Conservation (phyloP, 495 filamentous ascomycete species). For the Trichodelitschia bisporula region DNA sequence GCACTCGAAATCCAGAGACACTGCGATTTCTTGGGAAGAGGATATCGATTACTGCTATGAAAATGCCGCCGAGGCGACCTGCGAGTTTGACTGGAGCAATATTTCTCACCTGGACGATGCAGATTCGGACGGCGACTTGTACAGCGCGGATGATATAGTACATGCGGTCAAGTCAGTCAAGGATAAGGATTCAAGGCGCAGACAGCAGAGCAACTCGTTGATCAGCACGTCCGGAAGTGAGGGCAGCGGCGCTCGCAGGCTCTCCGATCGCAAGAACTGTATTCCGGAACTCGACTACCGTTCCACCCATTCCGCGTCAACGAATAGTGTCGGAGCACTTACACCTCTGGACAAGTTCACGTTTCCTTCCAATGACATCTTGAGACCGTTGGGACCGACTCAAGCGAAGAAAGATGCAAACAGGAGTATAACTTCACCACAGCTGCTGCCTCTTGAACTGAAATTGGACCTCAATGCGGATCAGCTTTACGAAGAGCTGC, state of each 20-base stretch:
- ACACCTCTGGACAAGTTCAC: too few relatives aligned
- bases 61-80: slow-evolving; percentile 69
- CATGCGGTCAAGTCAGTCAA: neutral
- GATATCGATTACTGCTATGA: slow-evolving; percentile 92
- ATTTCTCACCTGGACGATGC: too few relatives aligned
- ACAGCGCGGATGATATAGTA: slow-evolving; percentile 7
- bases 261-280: too few relatives aligned
- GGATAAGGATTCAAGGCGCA: neutral
- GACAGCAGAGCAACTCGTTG: neutral
- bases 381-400: too few relatives aligned
- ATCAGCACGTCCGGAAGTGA: too few relatives aligned
- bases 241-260: too few relatives aligned
- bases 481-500: too few relatives aligned
- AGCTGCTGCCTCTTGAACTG: too few relatives aligned
- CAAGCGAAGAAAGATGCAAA: too few relatives aligned
- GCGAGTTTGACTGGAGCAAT: slow-evolving; percentile 85
- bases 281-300: neutral
- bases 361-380: too few relatives aligned
- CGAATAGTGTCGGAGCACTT: neutral
- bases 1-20: slow-evolving; percentile 12
- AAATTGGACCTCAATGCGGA: too few relatives aligned
- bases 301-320: neutral
- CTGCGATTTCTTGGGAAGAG: slow-evolving; percentile 63
- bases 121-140: slow-evolving; percentile 26
- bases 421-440: too few relatives aligned